These are phyloP conservation scores for Microdochium paspali DNA, from an alignment of 2,329 filamentous ascomycete genomes.

Conservation along the genomic window DNA sequence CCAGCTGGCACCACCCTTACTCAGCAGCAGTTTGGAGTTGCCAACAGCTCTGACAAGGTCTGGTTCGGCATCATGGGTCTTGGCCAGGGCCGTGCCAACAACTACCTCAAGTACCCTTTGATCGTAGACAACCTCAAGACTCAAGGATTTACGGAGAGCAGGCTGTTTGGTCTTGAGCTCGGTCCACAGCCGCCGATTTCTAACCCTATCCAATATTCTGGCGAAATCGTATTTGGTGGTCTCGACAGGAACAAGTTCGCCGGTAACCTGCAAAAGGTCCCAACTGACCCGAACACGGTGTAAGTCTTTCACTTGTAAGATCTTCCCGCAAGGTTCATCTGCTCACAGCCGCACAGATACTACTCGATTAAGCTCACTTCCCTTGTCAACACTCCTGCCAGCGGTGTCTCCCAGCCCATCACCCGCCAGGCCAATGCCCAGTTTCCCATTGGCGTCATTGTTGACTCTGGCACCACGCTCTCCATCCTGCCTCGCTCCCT, in stretches of 20 bases:
- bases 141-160: constrained; percentile 37
- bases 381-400: constrained; percentile 38
- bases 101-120: constrained; percentile 39
- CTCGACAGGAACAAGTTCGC: constrained; percentile 42
- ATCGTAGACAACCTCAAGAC: constrained; percentile 39
- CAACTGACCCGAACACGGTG: constrained; percentile 26
- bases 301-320: constrained; percentile 12
- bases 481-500: constrained; percentile 32
- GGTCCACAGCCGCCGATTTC: constrained; percentile 19
- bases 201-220: constrained; percentile 14
- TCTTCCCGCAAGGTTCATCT: background rate
- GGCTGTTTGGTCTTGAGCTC: constrained; percentile 41
- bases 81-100: constrained; percentile 27
- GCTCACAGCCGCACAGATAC: constrained; percentile 10
- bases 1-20: constrained; percentile 22
- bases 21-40: constrained; percentile 41
- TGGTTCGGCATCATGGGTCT: constrained; percentile 43
- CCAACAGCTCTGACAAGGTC: constrained; percentile 32
- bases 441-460: constrained; percentile 31
- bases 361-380: constrained; percentile 21
- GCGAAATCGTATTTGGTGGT: constrained; percentile 44
- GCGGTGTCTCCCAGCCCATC: constrained; percentile 38
- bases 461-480: constrained; percentile 45
- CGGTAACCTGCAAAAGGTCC: constrained; percentile 31
- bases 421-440: constrained; percentile 32